phyloP scores from a whole-genome alignment of 257 asterid species.

The Solanum neorickii region DNA sequence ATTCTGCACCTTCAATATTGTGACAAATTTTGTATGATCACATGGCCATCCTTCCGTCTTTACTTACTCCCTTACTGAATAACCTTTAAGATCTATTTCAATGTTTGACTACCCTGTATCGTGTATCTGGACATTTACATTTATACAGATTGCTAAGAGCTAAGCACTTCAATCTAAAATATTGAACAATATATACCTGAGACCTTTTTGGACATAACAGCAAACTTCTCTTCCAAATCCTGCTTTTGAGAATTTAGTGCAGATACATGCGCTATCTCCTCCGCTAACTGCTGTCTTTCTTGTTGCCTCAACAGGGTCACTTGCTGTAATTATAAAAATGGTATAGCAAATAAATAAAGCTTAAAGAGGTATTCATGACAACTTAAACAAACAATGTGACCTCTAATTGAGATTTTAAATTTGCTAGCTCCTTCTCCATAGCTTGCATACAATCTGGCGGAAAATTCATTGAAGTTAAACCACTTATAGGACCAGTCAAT shows the following conservation, averaged over 20 bases:
- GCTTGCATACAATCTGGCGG: slow-evolving; percentile 61
- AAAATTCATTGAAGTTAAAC: slow-evolving; percentile 30
- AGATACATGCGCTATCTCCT: slow-evolving; percentile 60
- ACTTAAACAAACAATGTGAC: slow-evolving; percentile 26
- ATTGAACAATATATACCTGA: slow-evolving; percentile 32
- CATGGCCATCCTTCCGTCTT: not conserved
- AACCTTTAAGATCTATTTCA: not conserved
- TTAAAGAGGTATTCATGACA: not conserved
- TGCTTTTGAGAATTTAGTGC: slow-evolving; percentile 56
- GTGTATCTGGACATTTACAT: not conserved
- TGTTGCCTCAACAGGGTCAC: slow-evolving; percentile 64
- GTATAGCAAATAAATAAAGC: slow-evolving; percentile 1
- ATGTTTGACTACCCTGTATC: not conserved
- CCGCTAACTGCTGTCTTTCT: slow-evolving; percentile 56
- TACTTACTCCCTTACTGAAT: not conserved
- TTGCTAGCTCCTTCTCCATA: slow-evolving; percentile 66
- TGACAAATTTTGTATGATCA: not conserved
- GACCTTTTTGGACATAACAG: slow-evolving; percentile 34
- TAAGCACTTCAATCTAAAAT: not conserved
- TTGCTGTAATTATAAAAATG: slow-evolving; percentile 36
- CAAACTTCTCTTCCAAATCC: slow-evolving; percentile 81
- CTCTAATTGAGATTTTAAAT: slow-evolving; percentile 74
- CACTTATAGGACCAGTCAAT: slow-evolving; percentile 37
- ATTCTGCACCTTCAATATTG: not conserved
- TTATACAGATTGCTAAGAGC: not conserved